Conservation (phyloP, 202 grass and related monocot genomes). For the Zoysia matrella region DNA sequence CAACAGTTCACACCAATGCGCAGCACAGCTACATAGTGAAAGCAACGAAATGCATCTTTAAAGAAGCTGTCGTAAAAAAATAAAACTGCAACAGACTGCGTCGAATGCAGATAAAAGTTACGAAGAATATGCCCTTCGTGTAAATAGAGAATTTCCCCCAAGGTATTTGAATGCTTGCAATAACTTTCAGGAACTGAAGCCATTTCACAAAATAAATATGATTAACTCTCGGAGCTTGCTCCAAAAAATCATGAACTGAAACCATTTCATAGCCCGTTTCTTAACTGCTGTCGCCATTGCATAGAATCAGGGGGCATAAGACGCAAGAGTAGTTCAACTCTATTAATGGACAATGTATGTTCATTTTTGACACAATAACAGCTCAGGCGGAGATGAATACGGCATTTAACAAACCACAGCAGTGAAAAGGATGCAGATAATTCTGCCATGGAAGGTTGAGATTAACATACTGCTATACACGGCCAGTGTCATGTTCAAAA, state of each 20-base stretch:
- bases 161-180: neutral
- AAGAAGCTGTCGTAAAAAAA: neutral
- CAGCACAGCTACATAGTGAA: neutral
- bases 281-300: neutral
- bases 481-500: neutral
- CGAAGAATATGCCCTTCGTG: neutral
- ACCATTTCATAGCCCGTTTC: neutral
- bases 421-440: neutral
- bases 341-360: neutral
- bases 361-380: neutral
- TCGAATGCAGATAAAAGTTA: neutral
- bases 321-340: neutral
- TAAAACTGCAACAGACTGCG: neutral
- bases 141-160: no score
- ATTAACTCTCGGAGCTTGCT: no score
- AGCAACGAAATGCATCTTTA: neutral
- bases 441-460: neutral
- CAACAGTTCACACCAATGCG: neutral
- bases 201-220: neutral
- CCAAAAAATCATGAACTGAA: neutral
- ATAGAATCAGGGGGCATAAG: no score
- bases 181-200: neutral
- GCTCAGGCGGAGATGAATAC: neutral
- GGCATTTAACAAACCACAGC: neutral
- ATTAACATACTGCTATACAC: neutral